Evolutionary conservation across 1,284 basidiomycete genomes (phyloP).

Genomic region (Stygiomarasmius scandens): DNA sequence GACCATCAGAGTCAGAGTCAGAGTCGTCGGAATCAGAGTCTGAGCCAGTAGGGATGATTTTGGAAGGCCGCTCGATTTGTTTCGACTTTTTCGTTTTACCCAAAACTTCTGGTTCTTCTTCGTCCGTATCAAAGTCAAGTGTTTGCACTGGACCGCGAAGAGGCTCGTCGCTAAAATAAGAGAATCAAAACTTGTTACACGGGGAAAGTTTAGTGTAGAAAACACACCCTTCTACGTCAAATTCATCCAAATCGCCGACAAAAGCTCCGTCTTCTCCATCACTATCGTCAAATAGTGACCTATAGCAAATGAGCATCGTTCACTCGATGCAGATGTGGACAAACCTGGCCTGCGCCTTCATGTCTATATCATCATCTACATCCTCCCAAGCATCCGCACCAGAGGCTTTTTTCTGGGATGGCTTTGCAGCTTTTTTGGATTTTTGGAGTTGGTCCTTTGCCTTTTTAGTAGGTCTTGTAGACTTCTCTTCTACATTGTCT

Average conservation of each 20-base stretch:
- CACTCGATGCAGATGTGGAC: conserved; percentile 27
- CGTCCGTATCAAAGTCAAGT: conserved; percentile 72
- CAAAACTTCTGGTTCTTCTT: conserved; percentile 51
- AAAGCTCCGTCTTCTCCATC: conserved; percentile 49
- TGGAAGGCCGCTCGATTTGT: conserved; percentile 48
- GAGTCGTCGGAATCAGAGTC: conserved; percentile 48
- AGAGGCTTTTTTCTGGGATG: conserved; percentile 17
- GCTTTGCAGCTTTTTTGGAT: conserved; percentile 25
- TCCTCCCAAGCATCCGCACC: conserved; percentile 65
- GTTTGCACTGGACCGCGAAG: conserved; percentile 60
- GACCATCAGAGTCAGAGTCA: conserved; percentile 55
- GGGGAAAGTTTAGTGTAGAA: conserved; percentile 1
- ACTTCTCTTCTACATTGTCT: conserved; percentile 39
- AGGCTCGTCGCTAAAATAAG: conserved; percentile 40
- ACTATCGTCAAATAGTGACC: conserved; percentile 52
- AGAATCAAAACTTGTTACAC: not conserved
- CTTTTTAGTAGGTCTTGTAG: conserved; percentile 56
- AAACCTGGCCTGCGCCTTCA: conserved; percentile 49
- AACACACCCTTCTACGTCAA: conserved; percentile 44
- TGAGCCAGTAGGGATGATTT: conserved; percentile 54
- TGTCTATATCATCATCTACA: conserved; percentile 50
- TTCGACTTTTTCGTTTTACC: conserved; percentile 54
- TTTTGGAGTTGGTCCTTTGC: conserved; percentile 46
- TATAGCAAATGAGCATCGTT: conserved; percentile 23
- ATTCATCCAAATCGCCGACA: conserved; percentile 51